phyloP scores from a whole-genome alignment of 768 basidiomycete species.

The Suillus brevipes region DNA sequence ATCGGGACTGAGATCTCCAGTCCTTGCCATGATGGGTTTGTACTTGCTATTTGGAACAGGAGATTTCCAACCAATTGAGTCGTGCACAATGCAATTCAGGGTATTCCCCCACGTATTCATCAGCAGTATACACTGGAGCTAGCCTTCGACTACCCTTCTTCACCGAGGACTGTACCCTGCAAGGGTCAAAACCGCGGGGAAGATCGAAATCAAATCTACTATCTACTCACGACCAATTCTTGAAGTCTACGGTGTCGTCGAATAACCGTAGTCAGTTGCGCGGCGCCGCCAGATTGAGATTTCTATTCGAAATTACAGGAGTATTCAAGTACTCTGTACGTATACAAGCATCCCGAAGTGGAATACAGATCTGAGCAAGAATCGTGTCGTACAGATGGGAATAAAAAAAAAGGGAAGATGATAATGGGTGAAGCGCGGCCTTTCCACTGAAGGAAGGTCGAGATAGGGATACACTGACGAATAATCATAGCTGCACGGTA shows the following conservation, averaged over 20 bases:
- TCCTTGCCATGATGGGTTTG: background rate
- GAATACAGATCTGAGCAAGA: background rate
- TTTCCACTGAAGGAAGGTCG: background rate
- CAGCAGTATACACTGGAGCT: background rate
- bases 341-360: background rate
- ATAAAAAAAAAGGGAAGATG: background rate
- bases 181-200: background rate
- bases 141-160: background rate
- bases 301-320: slow-evolving; percentile 1
- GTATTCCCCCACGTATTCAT: background rate
- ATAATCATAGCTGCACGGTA: slow-evolving; percentile 32
- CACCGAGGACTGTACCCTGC: background rate
- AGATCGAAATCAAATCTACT: background rate
- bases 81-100: background rate
- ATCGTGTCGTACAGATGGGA: background rate
- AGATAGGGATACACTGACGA: background rate
- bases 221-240: background rate
- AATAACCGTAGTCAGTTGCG: too few relatives aligned
- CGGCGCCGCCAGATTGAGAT: background rate
- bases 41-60: background rate
- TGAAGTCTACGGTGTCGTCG: background rate
- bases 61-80: too few relatives aligned
- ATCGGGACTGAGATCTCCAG: background rate
- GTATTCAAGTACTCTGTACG: background rate
- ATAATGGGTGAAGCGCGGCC: background rate